These are phyloP conservation scores for Ambrosia trifida DNA, from an alignment of 129 eudicot genomes.

Conservation along the genomic window DNA sequence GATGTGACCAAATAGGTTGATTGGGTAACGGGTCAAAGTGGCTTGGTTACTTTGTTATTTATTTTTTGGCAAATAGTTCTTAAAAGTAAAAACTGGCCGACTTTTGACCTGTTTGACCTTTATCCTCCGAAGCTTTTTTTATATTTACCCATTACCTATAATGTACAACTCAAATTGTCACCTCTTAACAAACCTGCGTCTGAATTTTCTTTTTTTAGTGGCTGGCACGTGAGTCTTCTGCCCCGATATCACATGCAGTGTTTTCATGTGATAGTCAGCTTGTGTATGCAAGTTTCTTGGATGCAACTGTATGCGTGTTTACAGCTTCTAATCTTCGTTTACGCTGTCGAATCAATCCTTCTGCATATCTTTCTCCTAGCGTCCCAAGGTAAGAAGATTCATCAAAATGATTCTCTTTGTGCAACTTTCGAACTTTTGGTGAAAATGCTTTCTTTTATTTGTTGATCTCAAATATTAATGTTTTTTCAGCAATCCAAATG, in stretches of 20 bases:
- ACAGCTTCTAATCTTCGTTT: conserved; percentile 64
- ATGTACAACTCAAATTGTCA: background rate
- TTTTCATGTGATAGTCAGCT: conserved; percentile 56
- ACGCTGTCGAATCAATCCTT: conserved; percentile 70
- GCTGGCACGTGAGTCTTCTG: conserved; percentile 47
- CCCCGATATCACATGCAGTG: conserved; percentile 56
- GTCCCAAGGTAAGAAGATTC: conserved; percentile 52
- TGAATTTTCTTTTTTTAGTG: conserved; percentile 33
- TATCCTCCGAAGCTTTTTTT: background rate
- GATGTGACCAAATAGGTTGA: background rate
- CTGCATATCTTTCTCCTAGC: conserved; percentile 70
- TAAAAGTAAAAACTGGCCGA: background rate
- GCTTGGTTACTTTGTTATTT: too few relatives aligned
- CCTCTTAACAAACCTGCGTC: background rate
- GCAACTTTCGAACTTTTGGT: background rate
- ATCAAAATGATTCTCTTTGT: background rate
- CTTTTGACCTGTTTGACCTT: background rate
- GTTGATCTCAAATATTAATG: background rate
- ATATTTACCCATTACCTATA: background rate
- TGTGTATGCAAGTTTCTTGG: conserved; percentile 81
- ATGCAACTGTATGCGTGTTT: conserved; percentile 76
- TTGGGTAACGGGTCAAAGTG: background rate
- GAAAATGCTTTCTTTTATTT: background rate
- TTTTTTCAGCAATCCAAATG: conserved; percentile 27
- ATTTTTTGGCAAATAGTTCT: too few relatives aligned